Percentiles rank a stretch among this genome's conserved stretches.
These are phyloP conservation scores for Phalaenopsis aphrodite DNA, from an alignment of 106 monocot species.

Conservation along the genomic window DNA sequence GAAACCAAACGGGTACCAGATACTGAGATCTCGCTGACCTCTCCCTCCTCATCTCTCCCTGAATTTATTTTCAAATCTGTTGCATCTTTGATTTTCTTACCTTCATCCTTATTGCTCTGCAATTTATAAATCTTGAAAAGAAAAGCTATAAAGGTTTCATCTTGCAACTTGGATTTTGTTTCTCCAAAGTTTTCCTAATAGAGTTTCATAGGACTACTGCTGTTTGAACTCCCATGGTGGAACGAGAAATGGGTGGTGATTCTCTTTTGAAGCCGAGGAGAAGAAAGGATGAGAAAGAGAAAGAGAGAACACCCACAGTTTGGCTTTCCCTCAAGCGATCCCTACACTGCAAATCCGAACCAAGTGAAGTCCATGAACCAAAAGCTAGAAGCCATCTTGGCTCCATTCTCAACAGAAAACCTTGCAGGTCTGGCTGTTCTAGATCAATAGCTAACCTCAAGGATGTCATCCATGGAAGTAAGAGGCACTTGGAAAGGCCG, in stretches of 20 bases:
- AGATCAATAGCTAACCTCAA: slow-evolving; percentile 81
- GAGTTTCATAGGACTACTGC: neutral
- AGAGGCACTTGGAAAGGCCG: slow-evolving; percentile 61
- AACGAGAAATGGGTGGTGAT: neutral
- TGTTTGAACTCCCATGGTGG: slow-evolving; percentile 3
- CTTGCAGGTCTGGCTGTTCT: slow-evolving; percentile 66
- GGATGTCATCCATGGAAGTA: slow-evolving; percentile 84
- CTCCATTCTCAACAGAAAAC: slow-evolving; percentile 46
- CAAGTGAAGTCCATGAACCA: slow-evolving; percentile 81
- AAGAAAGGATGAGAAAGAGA: slow-evolving; percentile 14
- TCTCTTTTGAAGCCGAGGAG: neutral
- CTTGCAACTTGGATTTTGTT: neutral
- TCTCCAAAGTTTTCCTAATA: neutral
- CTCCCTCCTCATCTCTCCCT: slow-evolving; percentile 5
- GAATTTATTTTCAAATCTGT: neutral
- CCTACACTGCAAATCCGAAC: slow-evolving; percentile 84
- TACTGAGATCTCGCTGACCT: neutral
- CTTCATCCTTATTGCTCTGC: slow-evolving; percentile 2
- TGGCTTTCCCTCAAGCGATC: slow-evolving; percentile 87
- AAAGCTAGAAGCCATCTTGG: slow-evolving; percentile 23
- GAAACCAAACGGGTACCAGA: neutral
- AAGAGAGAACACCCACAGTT: slow-evolving; percentile 52
- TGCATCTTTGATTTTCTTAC: slow-evolving; percentile 8
- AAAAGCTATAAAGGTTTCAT: neutral
- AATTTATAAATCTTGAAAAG: neutral